Evolutionary conservation across 2,329 filamentous ascomycete species (phyloP), one percentile per base, ranked within the genome.

Genomic region (Talaromyces islandicus): DNA sequence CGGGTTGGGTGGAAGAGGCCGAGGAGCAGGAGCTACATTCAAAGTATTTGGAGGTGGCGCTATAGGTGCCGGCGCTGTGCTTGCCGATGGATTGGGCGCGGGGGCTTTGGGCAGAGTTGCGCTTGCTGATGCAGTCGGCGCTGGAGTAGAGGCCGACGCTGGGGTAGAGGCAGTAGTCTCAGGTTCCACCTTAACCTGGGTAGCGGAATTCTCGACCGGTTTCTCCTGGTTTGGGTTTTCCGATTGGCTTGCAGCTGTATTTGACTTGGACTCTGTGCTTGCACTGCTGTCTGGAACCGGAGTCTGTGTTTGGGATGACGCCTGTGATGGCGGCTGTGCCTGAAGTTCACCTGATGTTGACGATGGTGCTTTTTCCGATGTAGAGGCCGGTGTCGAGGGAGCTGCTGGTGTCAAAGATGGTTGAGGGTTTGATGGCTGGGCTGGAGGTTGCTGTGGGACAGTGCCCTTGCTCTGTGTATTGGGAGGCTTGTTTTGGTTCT

Each of bases 121-220:
- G n/a, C 50, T n/a, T 21, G 54, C 21, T 21, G 35, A 30, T 29
- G 58, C 10, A n/a, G 30, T 5, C 14, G 50, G 41, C 27, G 55
- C 5, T 41, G 55, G 50, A 7, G 38, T 51, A 52, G 48, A 12
- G 17, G 59, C 57, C 10, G 50, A 30, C 14, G 55, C 5, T 32
- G 55, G 29, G 11, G 38, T 43, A 52, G 48, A 7, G 17, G 59
- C 57, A 14, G 54, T 54, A 21, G 54, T 35, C 29, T 62, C 60
- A 32, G 70, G 67, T 35, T 74, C 71, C 62, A 70, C 66, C 57
- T 73, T 75, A 27, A 71, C 57, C n/a, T 65, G 62, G 14, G 67
- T 60, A 0, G 65, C 43, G 9, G 58, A 30, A 29, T 60, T 61
- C 2, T 65, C 30, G 11, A 56, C 54, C 21, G 56, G 12, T 19